phyloP scores from a whole-genome alignment of 345 rosid genomes.

The Euphorbia tirucalli region DNA sequence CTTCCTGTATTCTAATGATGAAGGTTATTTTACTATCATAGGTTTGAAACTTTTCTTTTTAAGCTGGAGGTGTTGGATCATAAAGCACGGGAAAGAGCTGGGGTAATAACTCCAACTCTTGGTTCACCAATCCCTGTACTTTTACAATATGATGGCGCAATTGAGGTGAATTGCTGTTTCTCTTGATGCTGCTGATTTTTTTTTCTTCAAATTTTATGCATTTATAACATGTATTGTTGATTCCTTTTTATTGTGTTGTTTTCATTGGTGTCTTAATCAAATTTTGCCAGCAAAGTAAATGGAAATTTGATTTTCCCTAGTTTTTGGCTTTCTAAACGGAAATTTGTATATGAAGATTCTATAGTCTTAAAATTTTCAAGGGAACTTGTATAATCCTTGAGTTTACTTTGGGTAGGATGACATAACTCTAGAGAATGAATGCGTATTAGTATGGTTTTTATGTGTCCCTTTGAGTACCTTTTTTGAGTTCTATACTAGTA shows the following conservation, averaged over 20 bases:
- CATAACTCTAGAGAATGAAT: background rate
- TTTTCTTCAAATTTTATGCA: background rate
- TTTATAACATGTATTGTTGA: background rate
- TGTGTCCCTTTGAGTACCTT: background rate
- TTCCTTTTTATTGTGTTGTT: background rate
- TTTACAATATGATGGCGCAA: slow-evolving; percentile 78
- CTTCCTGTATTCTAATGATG: background rate
- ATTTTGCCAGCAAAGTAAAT: background rate
- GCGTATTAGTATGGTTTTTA: background rate
- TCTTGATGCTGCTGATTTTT: slow-evolving; percentile 10
- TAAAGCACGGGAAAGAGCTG: slow-evolving; percentile 95
- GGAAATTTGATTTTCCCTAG: background rate
- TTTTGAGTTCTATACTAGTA: background rate
- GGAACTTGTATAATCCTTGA: background rate
- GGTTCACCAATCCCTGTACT: slow-evolving; percentile 81
- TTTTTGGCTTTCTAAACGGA: background rate
- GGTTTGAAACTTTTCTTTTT: slow-evolving; percentile 80
- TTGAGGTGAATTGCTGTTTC: slow-evolving; percentile 58
- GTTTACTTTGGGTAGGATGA: background rate
- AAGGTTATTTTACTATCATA: slow-evolving; percentile 21
- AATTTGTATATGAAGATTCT: background rate
- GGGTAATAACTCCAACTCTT: slow-evolving; percentile 79
- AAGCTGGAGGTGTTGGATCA: slow-evolving; percentile 97
- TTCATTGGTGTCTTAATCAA: background rate
- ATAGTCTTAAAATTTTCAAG: background rate